phyloP scores from a whole-genome alignment of 2,329 filamentous ascomycete genomes.

The Colletotrichum ledebouriae region DNA sequence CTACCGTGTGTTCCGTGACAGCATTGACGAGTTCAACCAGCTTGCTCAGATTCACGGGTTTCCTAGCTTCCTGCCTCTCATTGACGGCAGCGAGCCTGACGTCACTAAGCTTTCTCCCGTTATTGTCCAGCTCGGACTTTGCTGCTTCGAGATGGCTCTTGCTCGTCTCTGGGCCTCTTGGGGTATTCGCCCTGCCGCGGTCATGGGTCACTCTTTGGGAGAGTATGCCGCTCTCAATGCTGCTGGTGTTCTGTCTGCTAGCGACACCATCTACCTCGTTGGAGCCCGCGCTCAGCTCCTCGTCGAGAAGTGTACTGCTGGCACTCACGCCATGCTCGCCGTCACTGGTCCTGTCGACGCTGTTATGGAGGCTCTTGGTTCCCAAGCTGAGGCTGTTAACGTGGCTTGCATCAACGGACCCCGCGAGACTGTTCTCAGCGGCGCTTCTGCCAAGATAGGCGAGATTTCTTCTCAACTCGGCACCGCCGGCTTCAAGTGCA shows the following conservation, averaged over 20 bases:
- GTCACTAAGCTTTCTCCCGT: constrained; percentile 62
- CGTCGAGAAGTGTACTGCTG: constrained; percentile 72
- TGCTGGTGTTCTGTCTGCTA: constrained; percentile 77
- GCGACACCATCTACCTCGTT: constrained; percentile 80
- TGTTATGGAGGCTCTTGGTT: constrained; percentile 65
- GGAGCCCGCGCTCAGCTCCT: constrained; percentile 76
- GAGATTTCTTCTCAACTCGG: constrained; percentile 57
- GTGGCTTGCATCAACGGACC: constrained; percentile 83
- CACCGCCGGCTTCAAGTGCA: constrained; percentile 56
- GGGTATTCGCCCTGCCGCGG: constrained; percentile 67
- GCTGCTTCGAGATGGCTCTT: constrained; percentile 69
- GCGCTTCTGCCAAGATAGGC: constrained; percentile 56
- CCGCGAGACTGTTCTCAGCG: constrained; percentile 78
- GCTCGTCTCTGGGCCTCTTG: constrained; percentile 68
- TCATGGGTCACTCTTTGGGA: constrained; percentile 75
- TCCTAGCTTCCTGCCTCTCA: constrained; percentile 68
- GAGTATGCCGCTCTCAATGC: constrained; percentile 81
- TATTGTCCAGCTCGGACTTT: constrained; percentile 66
- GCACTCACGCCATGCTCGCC: constrained; percentile 73
- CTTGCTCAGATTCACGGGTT: constrained; percentile 64
- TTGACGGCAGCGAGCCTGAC: constrained; percentile 57
- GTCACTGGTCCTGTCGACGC: constrained; percentile 63
- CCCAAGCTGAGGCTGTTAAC: constrained; percentile 56
- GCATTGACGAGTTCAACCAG: constrained; percentile 69
- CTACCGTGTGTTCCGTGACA: constrained; percentile 62